Evolutionary conservation across 352 stramenopile species (phyloP).

Genomic region (Pythium rishiriense): DNA sequence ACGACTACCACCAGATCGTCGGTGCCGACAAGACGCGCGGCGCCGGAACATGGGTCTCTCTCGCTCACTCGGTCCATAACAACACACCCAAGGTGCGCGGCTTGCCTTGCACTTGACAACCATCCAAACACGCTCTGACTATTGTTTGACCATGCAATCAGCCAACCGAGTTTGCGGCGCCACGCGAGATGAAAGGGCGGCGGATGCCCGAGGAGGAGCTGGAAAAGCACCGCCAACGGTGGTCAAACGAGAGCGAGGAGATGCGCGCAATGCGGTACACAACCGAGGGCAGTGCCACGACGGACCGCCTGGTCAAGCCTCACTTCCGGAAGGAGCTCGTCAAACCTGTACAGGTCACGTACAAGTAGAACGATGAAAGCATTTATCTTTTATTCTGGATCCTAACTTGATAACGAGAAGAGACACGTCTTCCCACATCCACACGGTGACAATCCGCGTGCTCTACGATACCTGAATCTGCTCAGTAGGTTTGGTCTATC

Average conservation of each 20-base stretch:
- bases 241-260: slow-evolving; percentile 57
- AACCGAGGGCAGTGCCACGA: slow-evolving; percentile 51
- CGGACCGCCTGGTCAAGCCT: slow-evolving; percentile 45
- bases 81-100: slow-evolving; percentile 42
- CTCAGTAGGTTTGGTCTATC: not conserved
- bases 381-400: not conserved
- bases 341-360: slow-evolving; percentile 48
- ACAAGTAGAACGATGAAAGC: slow-evolving; percentile 40
- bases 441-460: not conserved
- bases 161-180: slow-evolving; percentile 66
- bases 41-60: slow-evolving; percentile 52
- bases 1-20: slow-evolving; percentile 69
- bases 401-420: not conserved
- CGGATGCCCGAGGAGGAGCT: slow-evolving; percentile 51
- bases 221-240: slow-evolving; percentile 55
- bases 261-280: slow-evolving; percentile 58
- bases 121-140: not conserved
- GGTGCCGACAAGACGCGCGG: slow-evolving; percentile 57
- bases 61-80: slow-evolving; percentile 56
- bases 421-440: not conserved
- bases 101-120: not conserved
- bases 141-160: not conserved
- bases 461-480: not conserved
- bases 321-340: slow-evolving; percentile 65
- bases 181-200: slow-evolving; percentile 53